phyloP scores from a whole-genome alignment of 768 basidiomycete genomes.

The Pisolithus albus region DNA sequence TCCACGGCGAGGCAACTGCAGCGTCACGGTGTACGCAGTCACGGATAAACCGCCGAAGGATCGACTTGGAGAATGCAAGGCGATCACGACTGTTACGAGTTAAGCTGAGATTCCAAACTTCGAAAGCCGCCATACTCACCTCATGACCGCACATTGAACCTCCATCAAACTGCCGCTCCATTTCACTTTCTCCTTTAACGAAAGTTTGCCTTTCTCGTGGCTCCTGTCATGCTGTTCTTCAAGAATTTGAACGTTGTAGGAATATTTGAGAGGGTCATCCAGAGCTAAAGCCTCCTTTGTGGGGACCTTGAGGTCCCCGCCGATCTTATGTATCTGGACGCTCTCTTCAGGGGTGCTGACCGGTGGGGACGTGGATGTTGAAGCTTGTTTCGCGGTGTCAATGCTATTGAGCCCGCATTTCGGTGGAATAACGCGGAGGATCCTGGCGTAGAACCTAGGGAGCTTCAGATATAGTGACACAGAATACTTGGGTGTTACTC shows the following conservation, averaged over 20 bases:
- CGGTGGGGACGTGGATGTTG: constrained; percentile 42
- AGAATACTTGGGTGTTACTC: constrained; percentile 18
- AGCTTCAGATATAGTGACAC: constrained; percentile 11
- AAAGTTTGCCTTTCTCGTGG: constrained; percentile 50
- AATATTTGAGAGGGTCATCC: constrained; percentile 80
- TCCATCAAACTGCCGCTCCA: constrained; percentile 77
- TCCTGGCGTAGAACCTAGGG: constrained; percentile 70
- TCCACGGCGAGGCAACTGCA: constrained; percentile 93
- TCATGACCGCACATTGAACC: constrained; percentile 73
- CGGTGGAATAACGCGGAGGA: constrained; percentile 73
- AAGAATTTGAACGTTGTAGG: constrained; percentile 82
- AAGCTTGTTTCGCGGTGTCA: constrained; percentile 26
- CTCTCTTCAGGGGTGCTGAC: constrained; percentile 44
- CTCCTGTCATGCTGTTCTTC: constrained; percentile 69
- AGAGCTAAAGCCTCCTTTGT: constrained; percentile 59
- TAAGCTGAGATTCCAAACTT: constrained; percentile 1
- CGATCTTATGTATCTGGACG: constrained; percentile 57
- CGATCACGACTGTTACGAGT: constrained; percentile 72
- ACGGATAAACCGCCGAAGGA: constrained; percentile 90
- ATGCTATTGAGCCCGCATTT: constrained; percentile 38
- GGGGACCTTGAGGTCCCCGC: constrained; percentile 71
- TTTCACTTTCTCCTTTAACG: constrained; percentile 53
- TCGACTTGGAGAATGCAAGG: constrained; percentile 92
- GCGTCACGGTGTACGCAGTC: constrained; percentile 93
- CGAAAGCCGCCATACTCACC: constrained; percentile 39